These are phyloP conservation scores for Plasmopara muralis DNA, from an alignment of 352 stramenopile genomes.

Conservation along the genomic window DNA sequence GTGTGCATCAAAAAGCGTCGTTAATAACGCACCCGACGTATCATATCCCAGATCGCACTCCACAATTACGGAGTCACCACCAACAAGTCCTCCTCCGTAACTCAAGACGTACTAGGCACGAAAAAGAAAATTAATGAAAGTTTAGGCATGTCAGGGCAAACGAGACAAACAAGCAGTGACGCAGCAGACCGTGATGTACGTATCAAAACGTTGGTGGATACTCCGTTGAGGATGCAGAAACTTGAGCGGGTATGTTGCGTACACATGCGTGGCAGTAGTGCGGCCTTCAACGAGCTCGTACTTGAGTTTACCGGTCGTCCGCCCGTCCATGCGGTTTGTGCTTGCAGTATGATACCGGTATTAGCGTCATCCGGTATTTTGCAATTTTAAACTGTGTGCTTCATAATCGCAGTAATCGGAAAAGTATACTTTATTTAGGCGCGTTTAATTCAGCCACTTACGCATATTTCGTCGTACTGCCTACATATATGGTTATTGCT, in stretches of 20 bases:
- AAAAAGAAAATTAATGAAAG: not conserved
- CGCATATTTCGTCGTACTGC: too few relatives aligned
- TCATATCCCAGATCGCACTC: constrained; percentile 37
- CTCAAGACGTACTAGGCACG: constrained; percentile 66
- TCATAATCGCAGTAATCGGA: too few relatives aligned
- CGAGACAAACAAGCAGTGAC: constrained; percentile 1
- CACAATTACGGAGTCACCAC: constrained; percentile 62
- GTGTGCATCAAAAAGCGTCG: not conserved
- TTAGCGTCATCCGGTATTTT: too few relatives aligned
- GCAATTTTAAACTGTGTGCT: too few relatives aligned
- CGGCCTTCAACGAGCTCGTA: constrained; percentile 62
- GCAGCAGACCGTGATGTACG: constrained; percentile 58
- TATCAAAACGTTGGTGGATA: constrained; percentile 57
- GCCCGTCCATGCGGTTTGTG: not conserved
- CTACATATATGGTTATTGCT: too few relatives aligned
- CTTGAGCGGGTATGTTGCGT: constrained; percentile 82
- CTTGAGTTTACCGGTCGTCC: constrained; percentile 42
- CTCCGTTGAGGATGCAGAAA: constrained; percentile 71
- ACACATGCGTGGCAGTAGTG: constrained; percentile 65
- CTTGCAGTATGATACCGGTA: too few relatives aligned
- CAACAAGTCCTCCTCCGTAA: constrained; percentile 77
- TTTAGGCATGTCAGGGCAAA: constrained; percentile 3
- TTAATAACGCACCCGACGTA: constrained; percentile 39
- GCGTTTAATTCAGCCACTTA: too few relatives aligned
- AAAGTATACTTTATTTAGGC: too few relatives aligned